Evolutionary conservation across 1,284 basidiomycete genomes (phyloP), one percentile per base, ranked within the genome.

Genomic region (Ustilago vetiveriae): DNA sequence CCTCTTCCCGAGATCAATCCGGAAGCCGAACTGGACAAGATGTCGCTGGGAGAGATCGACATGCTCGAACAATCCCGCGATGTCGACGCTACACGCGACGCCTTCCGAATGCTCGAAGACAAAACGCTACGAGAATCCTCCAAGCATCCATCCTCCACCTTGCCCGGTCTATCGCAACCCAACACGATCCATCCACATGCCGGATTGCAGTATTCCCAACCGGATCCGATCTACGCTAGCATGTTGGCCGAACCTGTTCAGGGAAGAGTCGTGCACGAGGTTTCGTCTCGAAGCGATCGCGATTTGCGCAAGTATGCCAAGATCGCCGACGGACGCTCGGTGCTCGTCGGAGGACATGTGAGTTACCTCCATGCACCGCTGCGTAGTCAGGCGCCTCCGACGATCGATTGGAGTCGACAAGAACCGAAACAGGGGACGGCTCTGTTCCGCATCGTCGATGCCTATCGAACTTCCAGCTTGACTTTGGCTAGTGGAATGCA

Each of bases 151-250:
- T 68, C 55, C 27, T 27, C 42, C 2, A 17, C 42, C 0, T 32
- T 76, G 1, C 54, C 64, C 13, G 54, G 72, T 26, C 37, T 58
- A 1, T 64, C 59, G 16, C 64, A 76, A 38, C 66, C 72, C 4
- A 65, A 35, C 32, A 63, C 74, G 9, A 44, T 72, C 22, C 78
- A 80, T 36, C 63, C 70, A 13, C 62, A 72, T 33, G 75, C 60
- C 9, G 78, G 78, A 3, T 29, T 80, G 50, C 78, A 80, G 58
- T 80, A 76, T 48, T 64, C 69, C 11, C 72, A 74, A 48, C 78
- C 78, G 10, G 78, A 80, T 55, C 51, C 47, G 9, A 76, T 80
- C 60, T 77, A 73, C 52, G 38, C 76, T 6, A 29, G 43, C 32
- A 27, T 78, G 23, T 60, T 80, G 13, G 57, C 63, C 27, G 73